These are phyloP conservation scores for Aspergillus texensis DNA, from an alignment of 2,329 filamentous ascomycete genomes.

Conservation along the genomic window DNA sequence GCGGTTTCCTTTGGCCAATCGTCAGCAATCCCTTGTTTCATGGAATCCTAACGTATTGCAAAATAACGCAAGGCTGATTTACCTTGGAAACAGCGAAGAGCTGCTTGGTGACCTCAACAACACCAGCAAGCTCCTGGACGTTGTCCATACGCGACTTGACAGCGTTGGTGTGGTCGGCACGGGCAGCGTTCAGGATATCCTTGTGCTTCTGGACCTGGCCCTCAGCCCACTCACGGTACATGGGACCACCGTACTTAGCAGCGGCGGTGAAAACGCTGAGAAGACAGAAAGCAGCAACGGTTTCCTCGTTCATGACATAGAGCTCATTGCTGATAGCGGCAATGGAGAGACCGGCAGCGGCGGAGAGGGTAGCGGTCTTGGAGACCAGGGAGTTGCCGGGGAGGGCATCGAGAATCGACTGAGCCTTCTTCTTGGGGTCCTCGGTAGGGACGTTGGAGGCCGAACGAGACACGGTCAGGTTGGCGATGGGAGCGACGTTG, in stretches of 20 bases:
- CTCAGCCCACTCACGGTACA: constrained; percentile 91
- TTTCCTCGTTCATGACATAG: constrained; percentile 99
- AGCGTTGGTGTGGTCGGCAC: constrained; percentile 91
- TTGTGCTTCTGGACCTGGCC: constrained; percentile 88
- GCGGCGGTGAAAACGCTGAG: constrained; percentile 89
- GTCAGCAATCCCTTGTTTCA: constrained; percentile 2
- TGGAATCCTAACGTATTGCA: not conserved
- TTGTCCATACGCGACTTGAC: constrained; percentile 93
- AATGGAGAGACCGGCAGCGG: constrained; percentile 83
- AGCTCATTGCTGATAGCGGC: constrained; percentile 99
- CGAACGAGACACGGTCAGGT: constrained; percentile 68
- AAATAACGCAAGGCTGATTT: constrained; percentile 26
- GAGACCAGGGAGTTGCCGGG: constrained; percentile 90
- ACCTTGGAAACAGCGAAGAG: constrained; percentile 99
- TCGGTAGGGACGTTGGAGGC: constrained; percentile 77
- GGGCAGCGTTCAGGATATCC: constrained; percentile 90
- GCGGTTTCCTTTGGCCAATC: constrained; percentile 76
- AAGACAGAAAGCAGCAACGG: constrained; percentile 89
- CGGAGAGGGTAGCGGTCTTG: constrained; percentile 97
- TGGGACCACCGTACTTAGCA: constrained; percentile 89
- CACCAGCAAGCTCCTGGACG: constrained; percentile 90
- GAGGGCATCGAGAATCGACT: constrained; percentile 89
- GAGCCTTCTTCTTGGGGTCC: constrained; percentile 95
- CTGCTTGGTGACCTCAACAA: constrained; percentile 95
- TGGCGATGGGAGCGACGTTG: constrained; percentile 72